phyloP scores from a whole-genome alignment of 2,329 filamentous ascomycete species.

The Pseudogymnoascus sp. region DNA sequence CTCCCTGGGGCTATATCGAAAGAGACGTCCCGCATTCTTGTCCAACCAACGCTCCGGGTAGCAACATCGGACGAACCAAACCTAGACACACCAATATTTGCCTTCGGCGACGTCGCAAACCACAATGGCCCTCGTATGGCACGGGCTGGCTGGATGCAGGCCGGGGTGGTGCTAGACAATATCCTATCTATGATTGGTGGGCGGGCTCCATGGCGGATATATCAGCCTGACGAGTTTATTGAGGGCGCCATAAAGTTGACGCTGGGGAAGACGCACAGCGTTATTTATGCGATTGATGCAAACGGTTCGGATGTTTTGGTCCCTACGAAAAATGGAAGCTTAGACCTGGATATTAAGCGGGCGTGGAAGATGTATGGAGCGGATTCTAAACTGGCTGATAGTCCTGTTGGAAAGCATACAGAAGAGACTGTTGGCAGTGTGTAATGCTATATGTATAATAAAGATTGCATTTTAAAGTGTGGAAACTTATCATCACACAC shows the following conservation, averaged over 20 bases:
- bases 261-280: conserved; percentile 25
- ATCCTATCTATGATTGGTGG: conserved; percentile 36
- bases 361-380: conserved; percentile 18
- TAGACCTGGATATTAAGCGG: conserved; percentile 17
- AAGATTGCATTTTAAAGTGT: neutral
- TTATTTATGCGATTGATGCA: neutral
- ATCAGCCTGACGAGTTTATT: conserved; percentile 26
- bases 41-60: conserved; percentile 41
- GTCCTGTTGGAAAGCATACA: neutral
- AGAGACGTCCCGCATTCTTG: conserved; percentile 28
- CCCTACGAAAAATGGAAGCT: neutral
- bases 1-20: conserved; percentile 29
- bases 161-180: conserved; percentile 38
- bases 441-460: neutral
- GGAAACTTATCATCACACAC: neutral
- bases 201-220: conserved; percentile 21
- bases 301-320: neutral
- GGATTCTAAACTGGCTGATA: neutral
- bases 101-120: conserved; percentile 45
- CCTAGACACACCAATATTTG: conserved; percentile 37
- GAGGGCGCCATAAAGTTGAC: conserved; percentile 35
- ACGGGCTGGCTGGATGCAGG: conserved; percentile 38
- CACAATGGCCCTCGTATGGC: conserved; percentile 36
- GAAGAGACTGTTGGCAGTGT: neutral
- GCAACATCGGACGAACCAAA: conserved; percentile 19